Conservation (phyloP, 1,284 basidiomycete species). For the Takashimella koratensis region DNA sequence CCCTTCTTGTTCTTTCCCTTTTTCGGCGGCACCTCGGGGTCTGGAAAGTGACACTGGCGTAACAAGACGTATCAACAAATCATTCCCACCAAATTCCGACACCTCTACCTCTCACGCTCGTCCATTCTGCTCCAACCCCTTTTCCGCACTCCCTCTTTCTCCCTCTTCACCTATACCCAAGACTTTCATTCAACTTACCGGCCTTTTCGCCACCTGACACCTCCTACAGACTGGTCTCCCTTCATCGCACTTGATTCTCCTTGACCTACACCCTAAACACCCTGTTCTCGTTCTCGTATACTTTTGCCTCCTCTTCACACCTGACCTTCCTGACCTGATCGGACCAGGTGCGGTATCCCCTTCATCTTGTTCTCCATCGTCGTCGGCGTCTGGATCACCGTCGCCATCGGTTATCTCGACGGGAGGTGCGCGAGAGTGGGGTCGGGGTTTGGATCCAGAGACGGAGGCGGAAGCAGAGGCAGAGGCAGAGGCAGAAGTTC, state of each 20-base stretch:
- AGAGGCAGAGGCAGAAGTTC: background rate
- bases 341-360: conserved; percentile 1
- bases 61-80: too few relatives aligned
- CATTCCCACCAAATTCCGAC: background rate
- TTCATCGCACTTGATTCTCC: conserved; percentile 48
- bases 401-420: background rate
- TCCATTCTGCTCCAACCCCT: background rate
- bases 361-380: background rate
- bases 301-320: conserved; percentile 39
- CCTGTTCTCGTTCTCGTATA: conserved; percentile 45
- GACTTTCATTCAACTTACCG: conserved; percentile 21
- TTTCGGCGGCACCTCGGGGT: conserved; percentile 16
- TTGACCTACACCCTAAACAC: conserved; percentile 40
- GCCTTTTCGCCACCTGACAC: conserved; percentile 41
- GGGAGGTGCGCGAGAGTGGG: background rate
- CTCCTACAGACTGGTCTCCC: conserved; percentile 39
- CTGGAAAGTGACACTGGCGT: conserved; percentile 38
- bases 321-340: conserved; percentile 20
- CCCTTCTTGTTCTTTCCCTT: conserved; percentile 9
- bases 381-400: background rate
- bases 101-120: background rate
- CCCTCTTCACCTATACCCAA: background rate
- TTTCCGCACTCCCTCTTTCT: background rate
- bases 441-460: background rate
- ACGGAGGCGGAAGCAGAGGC: background rate